Conservation (phyloP, 164 flowering plant species). For the Euptelea pleiosperma region DNA sequence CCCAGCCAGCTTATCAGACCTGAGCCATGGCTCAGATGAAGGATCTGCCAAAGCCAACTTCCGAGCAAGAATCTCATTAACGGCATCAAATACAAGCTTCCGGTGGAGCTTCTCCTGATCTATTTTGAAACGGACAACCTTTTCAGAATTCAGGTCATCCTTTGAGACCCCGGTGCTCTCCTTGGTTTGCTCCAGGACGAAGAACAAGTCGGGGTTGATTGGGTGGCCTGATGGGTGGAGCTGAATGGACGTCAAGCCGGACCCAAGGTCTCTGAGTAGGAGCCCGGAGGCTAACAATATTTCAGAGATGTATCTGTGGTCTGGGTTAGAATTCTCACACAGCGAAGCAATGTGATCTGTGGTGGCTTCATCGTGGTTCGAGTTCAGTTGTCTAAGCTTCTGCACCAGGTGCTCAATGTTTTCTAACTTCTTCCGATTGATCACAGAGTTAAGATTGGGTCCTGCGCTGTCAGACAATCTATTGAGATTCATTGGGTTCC, state of each 20-base stretch:
- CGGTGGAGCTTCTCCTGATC: slow-evolving; percentile 42
- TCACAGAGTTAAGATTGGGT: slow-evolving; percentile 25
- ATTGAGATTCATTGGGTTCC: slow-evolving; percentile 21
- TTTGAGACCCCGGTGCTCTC: slow-evolving; percentile 20
- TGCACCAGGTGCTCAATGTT: slow-evolving; percentile 38
- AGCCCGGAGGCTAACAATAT: slow-evolving; percentile 70
- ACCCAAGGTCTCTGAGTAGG: slow-evolving; percentile 55
- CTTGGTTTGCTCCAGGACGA: slow-evolving; percentile 62
- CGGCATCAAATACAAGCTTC: slow-evolving; percentile 71
- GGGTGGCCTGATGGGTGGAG: slow-evolving; percentile 54
- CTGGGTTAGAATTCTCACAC: slow-evolving; percentile 38
- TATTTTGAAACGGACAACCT: slow-evolving; percentile 12
- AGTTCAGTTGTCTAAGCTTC: slow-evolving; percentile 33
- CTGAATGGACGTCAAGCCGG: slow-evolving; percentile 34
- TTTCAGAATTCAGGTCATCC: slow-evolving; percentile 13
- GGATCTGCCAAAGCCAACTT: slow-evolving; percentile 30
- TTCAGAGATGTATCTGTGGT: slow-evolving; percentile 61
- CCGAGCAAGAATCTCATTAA: slow-evolving; percentile 54
- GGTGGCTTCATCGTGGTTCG: slow-evolving; percentile 28
- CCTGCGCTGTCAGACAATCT: slow-evolving; percentile 14
- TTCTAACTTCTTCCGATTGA: slow-evolving; percentile 37
- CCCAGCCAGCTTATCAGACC: slow-evolving; percentile 25
- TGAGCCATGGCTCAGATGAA: slow-evolving; percentile 31
- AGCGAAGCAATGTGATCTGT: slow-evolving; percentile 30
- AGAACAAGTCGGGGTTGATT: slow-evolving; percentile 67